Base-by-base conservation (phyloP, 179 eudicot genomes). In the Corrigiola litoralis region DNA sequence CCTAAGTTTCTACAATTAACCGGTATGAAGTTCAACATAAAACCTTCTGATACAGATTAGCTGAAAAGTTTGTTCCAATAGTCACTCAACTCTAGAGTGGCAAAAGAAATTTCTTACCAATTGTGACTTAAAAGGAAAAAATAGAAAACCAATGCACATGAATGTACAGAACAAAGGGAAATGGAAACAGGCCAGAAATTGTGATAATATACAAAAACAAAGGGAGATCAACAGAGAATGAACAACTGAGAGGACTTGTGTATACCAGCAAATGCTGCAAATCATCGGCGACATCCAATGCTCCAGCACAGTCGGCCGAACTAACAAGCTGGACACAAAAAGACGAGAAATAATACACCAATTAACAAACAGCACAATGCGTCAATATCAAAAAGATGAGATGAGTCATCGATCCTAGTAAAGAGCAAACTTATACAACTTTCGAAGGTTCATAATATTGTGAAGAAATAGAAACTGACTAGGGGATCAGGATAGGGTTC, bases 221-320 rank as follows among this genome's bases (percentile, higher is more conserved):
- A 16, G 32, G 48, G n/a, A n/a, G 10, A 25, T 24, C 34, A 37
- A 64, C 34, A 29, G 17, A 36, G 29, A n/a, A 57, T 4, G 49
- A 2, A 49, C 4, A 32, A 29, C 46, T 32, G 5, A 23, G 68
- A 1, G 47, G 37, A 48, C 14, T 20, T 18, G 17, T 4, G 6
- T 25, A 32, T 87, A 92, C 98, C 98, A 92, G 72, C 70, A 92
- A 82, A 71, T 87, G 82, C 77, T 82, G 87, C 86, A 92, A 84
- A 81, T 90, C 98, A 79, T 90, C 95, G 47, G 81, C 88, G 62
- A 92, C 78, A 65, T 92, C 98, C 80, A 92, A 84, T 54, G 98
- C 95, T 75, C 98, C 98, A 76, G 96, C 92, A 84, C 94, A 92
- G 77, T 92, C 98, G 65, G 86, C 87, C 38, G 98, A 87, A 58